A percentile compares a stretch with the other conserved stretches of the same genome.
These are phyloP conservation scores for Xylaria palmicola DNA, from an alignment of 495 filamentous ascomycete species.

Conservation along the genomic window DNA sequence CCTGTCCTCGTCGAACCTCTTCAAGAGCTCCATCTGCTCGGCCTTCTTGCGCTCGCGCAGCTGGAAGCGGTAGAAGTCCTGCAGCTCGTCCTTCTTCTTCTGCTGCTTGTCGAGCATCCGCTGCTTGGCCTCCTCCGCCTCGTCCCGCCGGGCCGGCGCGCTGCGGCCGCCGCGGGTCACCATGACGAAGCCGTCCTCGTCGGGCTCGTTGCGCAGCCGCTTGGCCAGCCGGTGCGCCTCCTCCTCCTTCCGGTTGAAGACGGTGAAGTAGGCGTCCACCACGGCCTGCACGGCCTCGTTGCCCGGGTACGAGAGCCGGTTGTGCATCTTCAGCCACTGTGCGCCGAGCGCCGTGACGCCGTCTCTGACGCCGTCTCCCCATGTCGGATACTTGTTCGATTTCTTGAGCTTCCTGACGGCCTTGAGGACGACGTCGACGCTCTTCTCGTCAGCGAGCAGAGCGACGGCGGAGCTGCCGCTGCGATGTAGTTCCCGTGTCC, in stretches of 20 bases:
- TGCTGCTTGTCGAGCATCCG: conserved; percentile 70
- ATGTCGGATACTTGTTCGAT: conserved; percentile 54
- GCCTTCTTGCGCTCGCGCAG: conserved; percentile 84
- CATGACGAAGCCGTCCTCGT: conserved; percentile 94
- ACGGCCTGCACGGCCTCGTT: conserved; percentile 60
- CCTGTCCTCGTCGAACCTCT: conserved; percentile 64
- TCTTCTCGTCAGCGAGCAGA: conserved; percentile 76
- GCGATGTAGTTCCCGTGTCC: conserved; percentile 69
- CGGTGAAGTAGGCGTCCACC: conserved; percentile 79
- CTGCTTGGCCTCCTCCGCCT: conserved; percentile 68
- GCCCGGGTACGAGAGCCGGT: conserved; percentile 67
- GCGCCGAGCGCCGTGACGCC: conserved; percentile 59
- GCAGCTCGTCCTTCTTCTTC: conserved; percentile 61
- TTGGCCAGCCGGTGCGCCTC: conserved; percentile 62
- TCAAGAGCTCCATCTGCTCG: conserved; percentile 66
- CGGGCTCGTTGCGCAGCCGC: conserved; percentile 68
- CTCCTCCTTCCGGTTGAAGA: conserved; percentile 65
- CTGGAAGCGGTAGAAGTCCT: conserved; percentile 95
- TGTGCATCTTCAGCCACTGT: conserved; percentile 61
- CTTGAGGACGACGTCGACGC: conserved; percentile 69
- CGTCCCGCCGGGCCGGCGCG: conserved; percentile 71
- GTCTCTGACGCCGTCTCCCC: conserved; percentile 62
- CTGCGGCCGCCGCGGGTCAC: conserved; percentile 76
- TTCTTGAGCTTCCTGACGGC: conserved; percentile 63
- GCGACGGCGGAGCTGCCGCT: conserved; percentile 79